Evolutionary conservation across 2,329 filamentous ascomycete genomes (phyloP).

Genomic region (Albifimbria verrucaria): DNA sequence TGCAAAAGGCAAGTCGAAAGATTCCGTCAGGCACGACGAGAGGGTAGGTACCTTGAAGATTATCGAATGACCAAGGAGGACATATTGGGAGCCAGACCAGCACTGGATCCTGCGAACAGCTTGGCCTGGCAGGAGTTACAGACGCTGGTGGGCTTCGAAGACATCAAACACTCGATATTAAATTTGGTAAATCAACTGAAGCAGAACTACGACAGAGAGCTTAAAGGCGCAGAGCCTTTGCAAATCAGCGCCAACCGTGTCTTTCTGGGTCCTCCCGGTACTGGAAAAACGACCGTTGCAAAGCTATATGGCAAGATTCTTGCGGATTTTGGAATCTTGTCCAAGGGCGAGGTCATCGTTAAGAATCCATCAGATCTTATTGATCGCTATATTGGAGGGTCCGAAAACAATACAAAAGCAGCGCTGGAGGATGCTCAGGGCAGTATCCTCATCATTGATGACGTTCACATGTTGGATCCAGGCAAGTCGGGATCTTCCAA

Average conservation of each 20-base stretch:
- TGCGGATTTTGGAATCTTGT: conserved; percentile 60
- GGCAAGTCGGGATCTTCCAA: conserved; percentile 29
- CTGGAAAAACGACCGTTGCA: conserved; percentile 70
- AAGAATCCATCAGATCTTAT: conserved; percentile 74
- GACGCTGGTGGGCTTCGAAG: conserved; percentile 51
- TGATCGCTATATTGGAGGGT: conserved; percentile 58
- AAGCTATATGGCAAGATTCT: conserved; percentile 68
- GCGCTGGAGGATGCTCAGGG: conserved; percentile 64
- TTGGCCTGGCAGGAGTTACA: conserved; percentile 57
- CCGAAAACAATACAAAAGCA: conserved; percentile 66
- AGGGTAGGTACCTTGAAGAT: conserved; percentile 19
- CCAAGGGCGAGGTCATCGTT: conserved; percentile 50
- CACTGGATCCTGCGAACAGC: conserved; percentile 46
- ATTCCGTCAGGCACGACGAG: conserved; percentile 34
- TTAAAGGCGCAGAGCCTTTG: conserved; percentile 55
- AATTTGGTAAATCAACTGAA: conserved; percentile 49
- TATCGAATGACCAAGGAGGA: conserved; percentile 55
- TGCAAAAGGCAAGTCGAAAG: conserved; percentile 57
- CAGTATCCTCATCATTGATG: conserved; percentile 75
- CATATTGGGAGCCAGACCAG: conserved; percentile 64
- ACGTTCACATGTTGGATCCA: conserved; percentile 65
- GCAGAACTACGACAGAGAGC: conserved; percentile 62
- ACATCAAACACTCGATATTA: conserved; percentile 53
- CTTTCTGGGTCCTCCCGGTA: conserved; percentile 70
- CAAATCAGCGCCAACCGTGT: conserved; percentile 62